Evolutionary conservation across 2,329 filamentous ascomycete species (phyloP).

Genomic region (Canariomyces notabilis): DNA sequence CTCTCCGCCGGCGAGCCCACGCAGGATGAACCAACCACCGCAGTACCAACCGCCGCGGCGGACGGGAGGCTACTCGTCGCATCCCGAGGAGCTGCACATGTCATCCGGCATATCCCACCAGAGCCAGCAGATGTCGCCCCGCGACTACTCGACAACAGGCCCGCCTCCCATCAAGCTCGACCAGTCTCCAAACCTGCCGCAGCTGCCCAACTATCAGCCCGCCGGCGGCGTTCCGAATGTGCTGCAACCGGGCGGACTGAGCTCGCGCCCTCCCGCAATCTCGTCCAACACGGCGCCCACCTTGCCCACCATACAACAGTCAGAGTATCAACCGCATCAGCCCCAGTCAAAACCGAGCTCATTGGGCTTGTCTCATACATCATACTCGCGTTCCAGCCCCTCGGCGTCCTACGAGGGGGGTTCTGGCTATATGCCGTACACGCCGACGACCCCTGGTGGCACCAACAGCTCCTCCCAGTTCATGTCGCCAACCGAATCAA

Average conservation of each 20-base stretch:
- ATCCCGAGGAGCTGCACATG: slow-evolving; percentile 53
- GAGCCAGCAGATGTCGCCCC: slow-evolving; percentile 40
- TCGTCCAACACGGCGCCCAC: slow-evolving; percentile 42
- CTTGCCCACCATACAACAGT: slow-evolving; percentile 42
- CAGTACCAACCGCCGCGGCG: slow-evolving; percentile 36
- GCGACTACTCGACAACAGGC: slow-evolving; percentile 38
- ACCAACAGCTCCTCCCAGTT: slow-evolving; percentile 57
- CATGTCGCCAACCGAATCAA: slow-evolving; percentile 51
- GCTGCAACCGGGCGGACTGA: slow-evolving; percentile 51
- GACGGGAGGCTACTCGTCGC: slow-evolving; percentile 35
- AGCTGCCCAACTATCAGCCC: slow-evolving; percentile 32
- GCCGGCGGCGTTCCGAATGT: slow-evolving; percentile 50
- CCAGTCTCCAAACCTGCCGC: slow-evolving; percentile 37
- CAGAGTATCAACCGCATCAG: slow-evolving; percentile 45
- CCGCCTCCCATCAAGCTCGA: slow-evolving; percentile 48
- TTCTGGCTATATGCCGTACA: slow-evolving; percentile 50
- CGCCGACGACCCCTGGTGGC: slow-evolving; percentile 61
- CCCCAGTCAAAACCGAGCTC: slow-evolving; percentile 59
- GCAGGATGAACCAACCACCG: slow-evolving; percentile 35
- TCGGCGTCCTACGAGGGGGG: slow-evolving; percentile 53
- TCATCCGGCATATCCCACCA: slow-evolving; percentile 41
- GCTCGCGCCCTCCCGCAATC: slow-evolving; percentile 33
- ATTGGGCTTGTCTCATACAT: slow-evolving; percentile 60
- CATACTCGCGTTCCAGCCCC: slow-evolving; percentile 85
- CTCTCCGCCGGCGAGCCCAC: neutral